Evolutionary conservation across 768 basidiomycete genomes (phyloP), one percentile per base, ranked within the genome.

Genomic region (Termitomyces eurrhizus): DNA sequence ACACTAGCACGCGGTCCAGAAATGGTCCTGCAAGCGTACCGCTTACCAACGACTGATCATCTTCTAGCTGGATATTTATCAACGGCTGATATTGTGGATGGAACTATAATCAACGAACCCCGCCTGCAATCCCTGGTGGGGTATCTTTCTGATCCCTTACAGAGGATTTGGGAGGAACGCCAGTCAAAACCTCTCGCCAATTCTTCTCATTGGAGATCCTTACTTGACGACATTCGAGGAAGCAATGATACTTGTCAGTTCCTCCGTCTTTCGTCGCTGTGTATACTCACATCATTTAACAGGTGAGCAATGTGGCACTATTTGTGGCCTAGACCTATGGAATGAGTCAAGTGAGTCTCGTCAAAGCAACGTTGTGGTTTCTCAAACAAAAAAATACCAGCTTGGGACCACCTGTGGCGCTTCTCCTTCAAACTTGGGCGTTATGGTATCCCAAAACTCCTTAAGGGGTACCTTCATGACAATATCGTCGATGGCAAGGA

Each of bases 151-250:
- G n/a, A 58, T 11, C 68, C 68, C 14, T 48, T 69, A 2, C 33
- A 18, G 4, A 57, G 48, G n/a, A 59, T 69, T 6, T 66, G 60
- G 64, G 60, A 66, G 49, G 60, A 62, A 55, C 64, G 68, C 32
- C 66, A 65, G 46, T 50, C 56, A 26, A 68, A 67, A 57, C 64
- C 67, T 12, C 45, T 63, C 24, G 45, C 35, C 18, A 56, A 66
- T 42, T 32, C 39, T 18, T 56, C 63, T 1, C 64, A 67, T 49
- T 69, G 65, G 65, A 62, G 41, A 33, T 65, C 68, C 16, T 62
- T 69, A 39, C 56, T 69, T 12, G 60, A 64, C 7, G 61, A 53
- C 2, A 39, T 60, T 33, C 54, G 32, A 7, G 62, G 58, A 39
- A 58, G 56, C 16, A 48, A 64, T 16, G 66, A 67, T 52, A 54